These are phyloP conservation scores for Exserohilum rostratum DNA, from an alignment of 2,329 filamentous ascomycete species.

Conservation along the genomic window DNA sequence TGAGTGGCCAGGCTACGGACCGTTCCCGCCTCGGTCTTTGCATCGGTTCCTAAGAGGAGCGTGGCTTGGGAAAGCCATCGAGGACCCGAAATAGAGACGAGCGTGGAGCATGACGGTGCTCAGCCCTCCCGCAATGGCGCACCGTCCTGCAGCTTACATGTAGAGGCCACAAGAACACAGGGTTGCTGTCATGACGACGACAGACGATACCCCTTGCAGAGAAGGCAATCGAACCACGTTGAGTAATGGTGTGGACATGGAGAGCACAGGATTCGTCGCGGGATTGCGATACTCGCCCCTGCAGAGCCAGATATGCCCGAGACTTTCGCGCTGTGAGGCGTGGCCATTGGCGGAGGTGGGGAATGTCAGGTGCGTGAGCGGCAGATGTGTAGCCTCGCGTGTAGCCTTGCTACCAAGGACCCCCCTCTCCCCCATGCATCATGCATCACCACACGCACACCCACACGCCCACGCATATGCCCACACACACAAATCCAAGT, in stretches of 20 bases:
- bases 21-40: conserved; percentile 45
- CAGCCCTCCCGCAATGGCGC: conserved; percentile 40
- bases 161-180: conserved; percentile 29
- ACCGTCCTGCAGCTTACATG: conserved; percentile 35
- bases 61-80: conserved; percentile 37
- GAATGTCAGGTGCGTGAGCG: conserved; percentile 25
- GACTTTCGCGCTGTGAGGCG: conserved; percentile 8
- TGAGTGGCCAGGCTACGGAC: conserved; percentile 44
- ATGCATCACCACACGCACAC: conserved; percentile 6
- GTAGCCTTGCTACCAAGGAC: conserved; percentile 16
- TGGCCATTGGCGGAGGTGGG: conserved; percentile 25
- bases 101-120: conserved; percentile 31
- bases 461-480: conserved; percentile 1
- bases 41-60: conserved; percentile 38
- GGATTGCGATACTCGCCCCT: conserved; percentile 21
- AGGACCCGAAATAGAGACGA: conserved; percentile 38
- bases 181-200: conserved; percentile 25
- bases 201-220: conserved; percentile 8
- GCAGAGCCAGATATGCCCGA: conserved; percentile 18
- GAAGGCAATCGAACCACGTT: conserved; percentile 6
- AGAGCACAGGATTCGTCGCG: conserved; percentile 5
- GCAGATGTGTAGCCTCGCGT: conserved; percentile 27
- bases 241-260: conserved; percentile 7
- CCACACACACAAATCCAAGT: background rate
- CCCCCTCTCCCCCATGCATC: background rate